Base-by-base conservation (phyloP, 1,139 yeast species). In the Saccharomyces pastorianus region DNA sequence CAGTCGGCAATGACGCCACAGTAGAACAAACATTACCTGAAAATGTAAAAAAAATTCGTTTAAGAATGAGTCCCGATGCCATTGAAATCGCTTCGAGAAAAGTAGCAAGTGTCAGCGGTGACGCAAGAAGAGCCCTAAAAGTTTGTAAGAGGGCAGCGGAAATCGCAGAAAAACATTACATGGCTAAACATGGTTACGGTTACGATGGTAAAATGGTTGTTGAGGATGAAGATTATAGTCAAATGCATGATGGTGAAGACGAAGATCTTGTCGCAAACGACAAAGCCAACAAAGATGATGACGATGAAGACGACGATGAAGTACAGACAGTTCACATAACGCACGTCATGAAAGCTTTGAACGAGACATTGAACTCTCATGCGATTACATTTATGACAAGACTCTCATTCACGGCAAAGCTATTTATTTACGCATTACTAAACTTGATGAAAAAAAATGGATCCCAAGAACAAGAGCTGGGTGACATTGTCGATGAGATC, bases 81-180 rank as follows among this genome's bases (percentile, higher is more conserved):
- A 81, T 91, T 57, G 93, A 85, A 56, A 90, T 87, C 74, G 97
- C 97, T 0, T 83, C 97, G 0, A 80, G 97, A 69, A 90, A 90
- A 69, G 95, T 93, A 47, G 96, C 98, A 6, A 84, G 95, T 72
- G 97, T 93, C 3, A 87, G 95, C 69, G 99, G 99, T 55, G 99
- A 93, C 74, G 99, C 98, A 1, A 77, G 99, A 63, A 76, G 98
- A 59, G 98, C 96, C 0, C 74, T 95, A 54, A 88, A 88, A 56
- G 88, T 93, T 14, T 88, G 96, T 66, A 79, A 95, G 47, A 75
- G 98, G 56, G 97, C 98, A 0, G 88, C 91, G 6, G 97, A 90
- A 66, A 76, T 91, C 44, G 96, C 97, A 0, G 95, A 88, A 64
- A 70, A 70, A 55, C 83, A 81, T 56, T 82, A 75, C 58, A 64